Percentiles rank a stretch among this genome's conserved stretches.
These are phyloP conservation scores for Pyricularia grisea DNA, from an alignment of 2,329 filamentous ascomycete genomes.

Conservation along the genomic window DNA sequence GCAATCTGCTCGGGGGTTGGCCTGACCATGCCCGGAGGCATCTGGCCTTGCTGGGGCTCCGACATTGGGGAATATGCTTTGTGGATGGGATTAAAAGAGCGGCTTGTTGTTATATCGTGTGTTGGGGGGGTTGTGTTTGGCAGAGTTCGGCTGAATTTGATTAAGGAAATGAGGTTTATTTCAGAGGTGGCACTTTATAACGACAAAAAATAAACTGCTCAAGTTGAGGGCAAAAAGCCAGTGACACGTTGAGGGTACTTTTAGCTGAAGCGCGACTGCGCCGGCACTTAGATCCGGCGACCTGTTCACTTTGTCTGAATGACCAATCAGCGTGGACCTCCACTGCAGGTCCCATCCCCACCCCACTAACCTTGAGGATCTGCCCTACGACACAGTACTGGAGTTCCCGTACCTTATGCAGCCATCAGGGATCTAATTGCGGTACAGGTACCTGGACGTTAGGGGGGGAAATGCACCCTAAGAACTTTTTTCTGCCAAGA, in stretches of 20 bases:
- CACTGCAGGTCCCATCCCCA: neutral
- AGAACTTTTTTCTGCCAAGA: neutral
- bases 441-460: too few relatives aligned
- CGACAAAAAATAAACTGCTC: neutral
- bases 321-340: neutral
- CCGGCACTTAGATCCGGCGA: neutral
- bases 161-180: neutral
- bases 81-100: neutral
- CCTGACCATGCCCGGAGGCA: slow-evolving; percentile 24
- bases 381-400: neutral
- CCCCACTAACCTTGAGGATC: neutral
- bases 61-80: slow-evolving; percentile 12
- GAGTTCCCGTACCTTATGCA: neutral
- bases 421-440: too few relatives aligned
- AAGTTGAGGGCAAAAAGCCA: neutral
- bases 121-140: neutral
- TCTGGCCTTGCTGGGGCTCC: slow-evolving; percentile 14
- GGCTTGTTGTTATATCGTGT: neutral
- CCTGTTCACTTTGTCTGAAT: neutral
- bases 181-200: neutral
- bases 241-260: neutral
- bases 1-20: slow-evolving; percentile 79
- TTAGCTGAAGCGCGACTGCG: neutral
- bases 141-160: neutral
- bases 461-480: neutral